Conservation (phyloP, 1,139 yeast species). For the Taphrina deformans region DNA sequence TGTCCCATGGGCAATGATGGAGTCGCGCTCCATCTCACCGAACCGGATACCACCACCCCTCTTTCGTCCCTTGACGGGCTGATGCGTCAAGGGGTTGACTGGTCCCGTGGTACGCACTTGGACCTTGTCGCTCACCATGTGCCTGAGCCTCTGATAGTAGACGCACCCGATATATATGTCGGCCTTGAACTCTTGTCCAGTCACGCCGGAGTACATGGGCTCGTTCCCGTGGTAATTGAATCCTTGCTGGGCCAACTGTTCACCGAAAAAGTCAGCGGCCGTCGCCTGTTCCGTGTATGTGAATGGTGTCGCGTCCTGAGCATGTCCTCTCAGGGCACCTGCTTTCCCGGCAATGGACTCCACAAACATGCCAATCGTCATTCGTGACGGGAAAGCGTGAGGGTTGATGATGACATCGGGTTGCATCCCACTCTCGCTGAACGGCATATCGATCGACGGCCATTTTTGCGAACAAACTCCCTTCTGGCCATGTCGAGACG, state of each 20-base stretch:
- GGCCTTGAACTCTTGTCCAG: constrained; percentile 95
- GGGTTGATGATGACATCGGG: constrained; percentile 98
- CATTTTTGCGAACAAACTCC: constrained; percentile 99
- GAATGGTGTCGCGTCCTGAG: constrained; percentile 90
- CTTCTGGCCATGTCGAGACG: constrained; percentile 98
- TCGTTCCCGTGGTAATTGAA: constrained; percentile 98
- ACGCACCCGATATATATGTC: constrained; percentile 96
- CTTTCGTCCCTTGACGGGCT: constrained; percentile 99
- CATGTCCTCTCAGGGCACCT: constrained; percentile 95
- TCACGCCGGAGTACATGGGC: constrained; percentile 98
- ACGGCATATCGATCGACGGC: constrained; percentile 97
- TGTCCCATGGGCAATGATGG: constrained; percentile 98
- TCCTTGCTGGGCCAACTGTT: constrained; percentile 81
- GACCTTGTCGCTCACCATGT: constrained; percentile 99
- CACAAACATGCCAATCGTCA: constrained; percentile 99
- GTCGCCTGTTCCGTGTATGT: constrained; percentile 80
- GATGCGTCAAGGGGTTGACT: constrained; percentile 94
- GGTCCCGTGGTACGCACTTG: constrained; percentile 99
- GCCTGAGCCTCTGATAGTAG: constrained; percentile 96
- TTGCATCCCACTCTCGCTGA: constrained; percentile 90
- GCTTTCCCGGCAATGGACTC: constrained; percentile 98
- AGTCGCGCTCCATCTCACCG: constrained; percentile 99
- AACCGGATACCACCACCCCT: constrained; percentile 99
- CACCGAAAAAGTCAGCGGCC: constrained; percentile 97
- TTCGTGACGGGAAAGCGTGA: constrained; percentile 99